These are phyloP conservation scores for Gaertneriomyces semiglobifer DNA, from an alignment of 192 early-diverging fungal genomes.

Conservation along the genomic window DNA sequence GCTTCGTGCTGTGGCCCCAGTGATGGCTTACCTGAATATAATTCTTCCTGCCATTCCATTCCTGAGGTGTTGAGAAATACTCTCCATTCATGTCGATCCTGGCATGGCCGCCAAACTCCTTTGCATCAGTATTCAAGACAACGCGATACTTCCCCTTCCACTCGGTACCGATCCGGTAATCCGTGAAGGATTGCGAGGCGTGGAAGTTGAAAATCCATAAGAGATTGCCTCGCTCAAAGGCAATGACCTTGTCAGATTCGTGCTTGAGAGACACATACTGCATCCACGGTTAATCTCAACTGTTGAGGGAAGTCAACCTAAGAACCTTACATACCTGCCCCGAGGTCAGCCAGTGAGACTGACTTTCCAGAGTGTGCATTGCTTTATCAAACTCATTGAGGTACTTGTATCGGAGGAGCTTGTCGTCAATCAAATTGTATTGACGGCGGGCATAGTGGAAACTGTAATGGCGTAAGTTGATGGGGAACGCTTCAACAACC, in stretches of 20 bases:
- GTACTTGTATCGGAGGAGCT: constrained; percentile 86
- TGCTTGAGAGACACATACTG: constrained; percentile 83
- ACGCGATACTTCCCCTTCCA: constrained; percentile 66
- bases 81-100: constrained; percentile 61
- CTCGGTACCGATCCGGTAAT: constrained; percentile 81
- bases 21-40: constrained; percentile 61
- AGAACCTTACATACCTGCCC: constrained; percentile 40
- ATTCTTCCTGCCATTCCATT: constrained; percentile 72
- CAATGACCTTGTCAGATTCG: constrained; percentile 88
- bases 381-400: constrained; percentile 84
- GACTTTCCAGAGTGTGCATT: constrained; percentile 75
- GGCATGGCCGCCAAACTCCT: constrained; percentile 74
- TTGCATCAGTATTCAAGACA: constrained; percentile 75
- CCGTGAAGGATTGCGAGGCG: constrained; percentile 74
- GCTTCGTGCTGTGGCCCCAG: too few species aligned
- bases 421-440: constrained; percentile 90
- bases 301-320: constrained; percentile 8
- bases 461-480: constrained; percentile 43
- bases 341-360: constrained; percentile 65
- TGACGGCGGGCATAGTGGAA: constrained; percentile 95
- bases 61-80: constrained; percentile 67
- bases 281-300: neutral
- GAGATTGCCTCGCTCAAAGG: constrained; percentile 84
- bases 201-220: constrained; percentile 97
- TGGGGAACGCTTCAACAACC: constrained; percentile 12